Base-by-base conservation (phyloP, 2,329 filamentous ascomycete species). In the Lasiodiplodia sp. region DNA sequence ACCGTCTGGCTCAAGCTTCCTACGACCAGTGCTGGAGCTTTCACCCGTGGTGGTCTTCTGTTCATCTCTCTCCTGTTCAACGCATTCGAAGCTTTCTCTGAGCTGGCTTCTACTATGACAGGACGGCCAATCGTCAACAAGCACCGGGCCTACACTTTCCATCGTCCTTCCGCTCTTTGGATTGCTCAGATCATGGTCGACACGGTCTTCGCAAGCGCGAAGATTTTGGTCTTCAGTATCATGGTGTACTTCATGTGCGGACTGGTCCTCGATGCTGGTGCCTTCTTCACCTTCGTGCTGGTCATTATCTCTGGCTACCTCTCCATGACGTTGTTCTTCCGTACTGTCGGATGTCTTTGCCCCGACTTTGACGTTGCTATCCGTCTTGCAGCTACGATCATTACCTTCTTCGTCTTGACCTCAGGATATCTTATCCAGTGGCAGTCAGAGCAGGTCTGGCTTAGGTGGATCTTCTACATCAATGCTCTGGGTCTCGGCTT, bases 191-290 rank as follows among this genome's bases (percentile, higher is more conserved):
- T 96, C 58, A 84, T 92, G 16, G 91, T 94, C 10, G 93, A 96
- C 72, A 86, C 91, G 63, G 86, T 89, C 0, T 95, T 96, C 75
- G 85, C 91, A 0, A 86, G 90, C 0, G 85, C 84, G 2, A 89
- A 93, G 72, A 93, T 93, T 60, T 75, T 93, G 69, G 78, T 92
- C 0, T 92, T 91, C 71, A 82, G 84, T 3, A 10, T 92, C 0
- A 85, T 88, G 0, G 79, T 97, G 2, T 97, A 97, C 82, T 97
- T 97, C 80, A 91, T 97, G 88, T 91, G 92, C 0, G 91, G 94
- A 71, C 83, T 97, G 37, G 87, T 91, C 68, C 86, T 92, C 65
- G 89, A 91, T 71, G 83, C 92, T 0, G 91, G 90, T 2, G 81
- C 89, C 0, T 97, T 96, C 84, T 97, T 97, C 85, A 91, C 93